A percentile compares a stretch with the other conserved stretches of the same genome.
Conservation (phyloP, 805 yeast species). For the Wickerhamiella siamensis region DNA sequence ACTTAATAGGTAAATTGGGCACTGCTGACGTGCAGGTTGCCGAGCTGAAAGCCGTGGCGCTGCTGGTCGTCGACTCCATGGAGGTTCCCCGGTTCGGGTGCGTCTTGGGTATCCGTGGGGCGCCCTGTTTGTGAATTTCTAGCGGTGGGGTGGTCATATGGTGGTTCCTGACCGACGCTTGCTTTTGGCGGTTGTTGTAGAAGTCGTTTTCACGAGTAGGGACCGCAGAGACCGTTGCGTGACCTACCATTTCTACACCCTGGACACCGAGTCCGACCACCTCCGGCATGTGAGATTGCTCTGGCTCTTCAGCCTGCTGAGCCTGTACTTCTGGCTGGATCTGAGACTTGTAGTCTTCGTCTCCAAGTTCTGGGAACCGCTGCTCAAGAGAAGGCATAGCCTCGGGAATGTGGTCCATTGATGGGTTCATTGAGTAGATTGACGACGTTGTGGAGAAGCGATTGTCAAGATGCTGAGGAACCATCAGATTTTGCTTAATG, state of each 20-base stretch:
- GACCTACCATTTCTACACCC: not conserved
- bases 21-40: not conserved
- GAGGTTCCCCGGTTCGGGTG: not conserved
- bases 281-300: not conserved
- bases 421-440: slow-evolving; percentile 4
- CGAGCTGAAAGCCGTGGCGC: not conserved
- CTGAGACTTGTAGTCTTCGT: no score
- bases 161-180: not conserved
- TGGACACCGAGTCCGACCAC: not conserved
- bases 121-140: not conserved
- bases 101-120: not conserved
- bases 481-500: not conserved
- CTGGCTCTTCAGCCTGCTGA: no score
- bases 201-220: not conserved
- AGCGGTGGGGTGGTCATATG: not conserved
- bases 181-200: no score
- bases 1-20: not conserved
- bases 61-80: not conserved
- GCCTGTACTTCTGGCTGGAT: no score
- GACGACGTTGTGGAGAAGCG: slow-evolving; percentile 10
- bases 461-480: slow-evolving; percentile 4
- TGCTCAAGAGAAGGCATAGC: no score
- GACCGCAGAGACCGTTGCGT: not conserved
- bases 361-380: not conserved
- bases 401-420: not conserved